Evolutionary conservation across 1,139 yeast species (phyloP).

Genomic region (Saccharomyces hybrid): DNA sequence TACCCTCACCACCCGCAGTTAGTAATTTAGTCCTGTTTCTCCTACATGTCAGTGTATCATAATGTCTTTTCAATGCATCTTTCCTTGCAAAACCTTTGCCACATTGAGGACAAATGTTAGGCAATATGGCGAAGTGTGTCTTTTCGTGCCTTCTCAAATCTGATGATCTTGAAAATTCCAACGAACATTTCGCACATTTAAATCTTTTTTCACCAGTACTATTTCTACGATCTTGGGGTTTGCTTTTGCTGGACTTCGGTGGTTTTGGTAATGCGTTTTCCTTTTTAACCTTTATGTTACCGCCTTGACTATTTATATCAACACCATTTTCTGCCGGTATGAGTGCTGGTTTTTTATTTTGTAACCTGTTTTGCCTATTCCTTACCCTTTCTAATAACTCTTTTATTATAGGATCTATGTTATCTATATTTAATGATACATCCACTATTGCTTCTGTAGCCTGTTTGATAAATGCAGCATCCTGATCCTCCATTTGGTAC

Average conservation of each 20-base stretch:
- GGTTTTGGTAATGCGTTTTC: constrained; percentile 4
- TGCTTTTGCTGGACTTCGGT: neutral
- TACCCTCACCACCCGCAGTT: constrained; percentile 20
- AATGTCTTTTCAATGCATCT: constrained; percentile 70
- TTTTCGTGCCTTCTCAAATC: constrained; percentile 30
- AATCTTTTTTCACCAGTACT: constrained; percentile 9
- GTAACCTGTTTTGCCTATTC: constrained; percentile 6
- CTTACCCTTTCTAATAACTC: constrained; percentile 21
- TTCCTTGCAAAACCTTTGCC: constrained; percentile 78
- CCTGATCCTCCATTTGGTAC: constrained; percentile 16
- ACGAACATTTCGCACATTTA: constrained; percentile 26
- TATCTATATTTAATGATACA: constrained; percentile 16
- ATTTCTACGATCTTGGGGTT: neutral
- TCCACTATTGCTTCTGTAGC: constrained; percentile 27
- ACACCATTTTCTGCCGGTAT: neutral
- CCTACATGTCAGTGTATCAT: constrained; percentile 64
- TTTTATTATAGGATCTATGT: constrained; percentile 24
- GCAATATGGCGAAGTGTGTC: constrained; percentile 25
- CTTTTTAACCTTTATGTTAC: neutral
- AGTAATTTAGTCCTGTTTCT: constrained; percentile 48
- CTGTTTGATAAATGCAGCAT: constrained; percentile 20
- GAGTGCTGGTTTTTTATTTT: neutral
- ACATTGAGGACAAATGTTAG: constrained; percentile 58
- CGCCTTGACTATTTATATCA: neutral
- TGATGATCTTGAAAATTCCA: constrained; percentile 26